phyloP scores from a whole-genome alignment of 1,284 basidiomycete genomes.

The Laetiporus sulphureus region DNA sequence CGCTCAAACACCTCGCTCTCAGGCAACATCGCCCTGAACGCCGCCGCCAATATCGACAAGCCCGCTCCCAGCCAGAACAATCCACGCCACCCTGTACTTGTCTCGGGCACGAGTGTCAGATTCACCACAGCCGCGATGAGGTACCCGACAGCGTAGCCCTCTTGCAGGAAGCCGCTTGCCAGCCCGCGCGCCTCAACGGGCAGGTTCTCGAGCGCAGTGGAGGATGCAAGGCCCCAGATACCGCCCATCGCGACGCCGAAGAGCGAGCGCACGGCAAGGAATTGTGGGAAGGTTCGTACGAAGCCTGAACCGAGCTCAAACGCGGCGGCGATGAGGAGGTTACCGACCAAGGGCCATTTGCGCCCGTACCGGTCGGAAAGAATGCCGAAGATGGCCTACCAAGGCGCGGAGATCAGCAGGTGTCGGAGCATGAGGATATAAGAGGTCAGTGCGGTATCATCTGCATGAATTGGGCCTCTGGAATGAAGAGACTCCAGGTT shows the following conservation, averaged over 20 bases:
- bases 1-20: constrained; percentile 76
- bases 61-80: constrained; percentile 70
- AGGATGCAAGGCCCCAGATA: constrained; percentile 71
- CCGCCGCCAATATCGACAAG: constrained; percentile 68
- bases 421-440: neutral
- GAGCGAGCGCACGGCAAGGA: constrained; percentile 68
- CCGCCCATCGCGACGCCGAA: constrained; percentile 90
- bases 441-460: neutral
- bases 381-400: constrained; percentile 70
- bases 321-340: constrained; percentile 65
- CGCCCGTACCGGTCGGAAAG: constrained; percentile 84
- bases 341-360: constrained; percentile 86
- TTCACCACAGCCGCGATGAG: constrained; percentile 63
- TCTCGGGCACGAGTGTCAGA: constrained; percentile 59
- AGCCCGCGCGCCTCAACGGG: constrained; percentile 85
- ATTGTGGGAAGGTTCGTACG: constrained; percentile 59
- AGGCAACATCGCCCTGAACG: constrained; percentile 69
- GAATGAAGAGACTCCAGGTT: too few relatives aligned
- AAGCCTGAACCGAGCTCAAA: constrained; percentile 80
- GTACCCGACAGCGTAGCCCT: constrained; percentile 55
- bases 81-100: constrained; percentile 47
- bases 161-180: constrained; percentile 75
- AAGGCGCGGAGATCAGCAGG: constrained; percentile 5
- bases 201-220: constrained; percentile 85
- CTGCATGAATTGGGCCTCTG: too few relatives aligned